Evolutionary conservation across 169 alveolate genomes (phyloP), one percentile per base, ranked within the genome.

Genomic region (Eimeria praecox): DNA sequence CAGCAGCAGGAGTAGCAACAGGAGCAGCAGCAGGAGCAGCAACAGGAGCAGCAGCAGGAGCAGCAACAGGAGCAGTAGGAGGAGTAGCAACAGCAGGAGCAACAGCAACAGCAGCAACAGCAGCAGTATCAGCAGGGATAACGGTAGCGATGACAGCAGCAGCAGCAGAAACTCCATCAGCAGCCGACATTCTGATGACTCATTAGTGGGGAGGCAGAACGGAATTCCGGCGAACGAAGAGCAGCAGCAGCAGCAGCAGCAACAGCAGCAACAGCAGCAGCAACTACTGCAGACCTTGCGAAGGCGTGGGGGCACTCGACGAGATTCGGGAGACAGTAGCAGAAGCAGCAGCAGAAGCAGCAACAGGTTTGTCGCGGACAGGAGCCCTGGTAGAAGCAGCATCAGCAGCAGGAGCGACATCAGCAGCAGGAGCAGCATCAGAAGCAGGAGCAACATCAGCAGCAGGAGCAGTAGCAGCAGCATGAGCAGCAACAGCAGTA

Each of bases 201-300:
- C 69, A 59, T 22, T 16, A 59, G 69, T 22, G 69, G 69, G 22
- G 69, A 22, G 62, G 62, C 0, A 52, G 18, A 12, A 20, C 62
- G 62, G 0, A 52, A 20, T 52, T 20, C 6, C 18, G 62, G 62
- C 9, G 62, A 12, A 52, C 62, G 62, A 52, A 20, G 44, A 66
- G 78, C 33, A 66, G 78, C 33, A 14, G 54, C 64, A 77, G 87
- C 87, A 77, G 49, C 87, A 77, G 87, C 64, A 42, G n/a, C n/a
- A n/a, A n/a, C n/a, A n/a, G n/a, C n/a, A n/a, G n/a, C 33, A 14
- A n/a, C 64, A 77, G 87, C 87, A 77, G 49, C 87, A 77, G 87
- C 64, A 42, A 33, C 42, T 40, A 40, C 87, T 16, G 35, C 87
- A 44, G 62, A 22, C 20, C 69, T 0, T 59, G n/a, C 69, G 69